Evolutionary conservation across 2,329 filamentous ascomycete species (phyloP), one percentile per base, ranked within the genome.

Genomic region (Penicillium fuscoglaucum): DNA sequence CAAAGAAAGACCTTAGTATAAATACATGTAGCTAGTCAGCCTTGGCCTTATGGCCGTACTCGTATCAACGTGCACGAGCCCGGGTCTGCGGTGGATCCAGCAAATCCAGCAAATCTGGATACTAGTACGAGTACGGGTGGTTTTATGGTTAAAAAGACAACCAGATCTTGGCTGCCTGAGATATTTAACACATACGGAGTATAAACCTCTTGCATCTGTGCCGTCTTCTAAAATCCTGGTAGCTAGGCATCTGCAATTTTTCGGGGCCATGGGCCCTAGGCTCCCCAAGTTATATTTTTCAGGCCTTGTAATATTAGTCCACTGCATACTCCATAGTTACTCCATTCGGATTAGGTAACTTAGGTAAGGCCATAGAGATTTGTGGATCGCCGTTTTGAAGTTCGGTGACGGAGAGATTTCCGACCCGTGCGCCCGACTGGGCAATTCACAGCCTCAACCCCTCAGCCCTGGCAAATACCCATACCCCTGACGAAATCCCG

Each of bases 61-160:
- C 58, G 62, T 65, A 59, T 65, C 40, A 33, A n/a, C 8, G 29
- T 29, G 55, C 59, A 62, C 57, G 57, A 62, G 52, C 60, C 60
- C 51, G n/a, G 17, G 13, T 28, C 53, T 44, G 5, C 10, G 19
- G 39, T 26, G 39, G 28, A 24, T 35, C 35, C 28, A 53, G n/a
- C 26, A 12, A 37, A 48, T 33, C 3, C 29, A 33, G 17, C 15
- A n/a, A 39, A n/a, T 4, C 35, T 50, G 37, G 40, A 43, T 17
- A 52, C 33, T 17, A 21, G 17, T 41, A 33, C 55, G 55, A 54
- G 35, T 54, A 54, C 49, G 49, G 54, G 4, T 5, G 10, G 4
- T 6, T n/a, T 26, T 39, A 19, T 39, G 17, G 12, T 19, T 28
- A 12, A 31, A 45, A 7, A 13, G 44, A 26, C 24, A 8, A 33